Evolutionary conservation across 768 basidiomycete species (phyloP).

Genomic region (Xerocomellus amylosporus): DNA sequence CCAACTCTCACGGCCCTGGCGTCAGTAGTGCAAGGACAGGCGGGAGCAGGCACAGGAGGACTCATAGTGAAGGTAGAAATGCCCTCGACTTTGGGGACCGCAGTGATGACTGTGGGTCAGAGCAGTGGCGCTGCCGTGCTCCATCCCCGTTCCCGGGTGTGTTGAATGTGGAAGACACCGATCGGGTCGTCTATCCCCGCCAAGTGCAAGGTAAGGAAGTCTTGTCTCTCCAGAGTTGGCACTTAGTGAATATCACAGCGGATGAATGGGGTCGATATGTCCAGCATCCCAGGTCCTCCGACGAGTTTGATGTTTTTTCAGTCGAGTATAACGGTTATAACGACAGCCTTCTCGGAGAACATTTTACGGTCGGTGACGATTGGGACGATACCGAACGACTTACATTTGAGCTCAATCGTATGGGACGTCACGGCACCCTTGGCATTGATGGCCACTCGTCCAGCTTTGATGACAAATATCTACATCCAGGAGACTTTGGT

Average conservation of each 20-base stretch:
- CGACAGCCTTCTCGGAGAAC: slow-evolving; percentile 26
- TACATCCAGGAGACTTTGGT: slow-evolving; percentile 10
- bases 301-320: slow-evolving; percentile 22
- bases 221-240: neutral
- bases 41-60: slow-evolving; percentile 46
- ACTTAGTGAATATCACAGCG: slow-evolving; percentile 19
- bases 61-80: slow-evolving; percentile 43
- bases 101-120: slow-evolving; percentile 17
- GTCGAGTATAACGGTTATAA: slow-evolving; percentile 24
- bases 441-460: neutral
- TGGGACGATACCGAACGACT: slow-evolving; percentile 26
- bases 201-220: slow-evolving; percentile 19
- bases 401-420: slow-evolving; percentile 18
- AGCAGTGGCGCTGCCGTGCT: slow-evolving; percentile 25
- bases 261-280: slow-evolving; percentile 29
- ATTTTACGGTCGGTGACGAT: slow-evolving; percentile 17
- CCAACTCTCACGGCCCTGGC: neutral
- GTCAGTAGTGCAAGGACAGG: neutral
- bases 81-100: slow-evolving; percentile 36
- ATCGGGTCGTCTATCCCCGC: slow-evolving; percentile 32
- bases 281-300: slow-evolving; percentile 1
- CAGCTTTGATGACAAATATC: slow-evolving; percentile 1
- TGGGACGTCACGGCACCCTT: neutral
- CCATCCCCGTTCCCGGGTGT: slow-evolving; percentile 22
- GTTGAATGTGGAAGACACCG: slow-evolving; percentile 15